Evolutionary conservation across 768 basidiomycete species (phyloP), one percentile per base, ranked within the genome.

Genomic region (Boletus patriciae): DNA sequence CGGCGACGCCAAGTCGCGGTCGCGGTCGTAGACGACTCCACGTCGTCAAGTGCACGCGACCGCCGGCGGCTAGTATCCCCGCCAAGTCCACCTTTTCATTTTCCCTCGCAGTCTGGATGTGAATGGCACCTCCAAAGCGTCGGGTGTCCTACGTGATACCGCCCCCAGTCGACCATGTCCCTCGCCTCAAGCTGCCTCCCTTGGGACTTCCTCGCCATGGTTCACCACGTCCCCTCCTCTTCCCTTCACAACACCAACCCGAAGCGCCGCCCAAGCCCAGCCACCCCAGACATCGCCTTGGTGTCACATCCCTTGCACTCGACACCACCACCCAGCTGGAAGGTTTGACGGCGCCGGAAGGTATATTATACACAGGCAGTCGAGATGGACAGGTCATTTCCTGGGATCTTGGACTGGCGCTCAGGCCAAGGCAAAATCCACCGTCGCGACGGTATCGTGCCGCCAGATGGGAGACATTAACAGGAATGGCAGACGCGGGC

Each of bases 141-240:
- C 81, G 94, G 66, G 84, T 97, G 29, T 94, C 94, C 52, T 97
- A 95, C 70, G 86, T 94, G 52, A 83, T 97, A 37, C 91, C 93
- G 4, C 77, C 88, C 2, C 87, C 94, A 12, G 61, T 76, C 1
- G 80, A 82, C 13, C 76, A 80, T 4, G 80, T 86, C 23, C 87
- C 86, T 18, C 79, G 79, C 19, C 83, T 95, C 12, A 78, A 81
- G 48, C 80, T 96, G 4, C 94, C 94, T 3, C 79, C 87, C 1
- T 74, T 81, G 58, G 86, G 81, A 21, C 68, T 80, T 34, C 75
- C 82, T 16, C 82, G 89, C 52, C 73, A 88, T 33, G 93, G 94
- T 13, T 78, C 80, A 9, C 80, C 84, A 5, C 79, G 81, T 0
- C 94, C 94, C 3, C 76, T 92, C 38, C 77, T 96, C 50, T 70